Conservation (phyloP, 1,139 yeast species). For the Hemisphaericaspora subhashii region DNA sequence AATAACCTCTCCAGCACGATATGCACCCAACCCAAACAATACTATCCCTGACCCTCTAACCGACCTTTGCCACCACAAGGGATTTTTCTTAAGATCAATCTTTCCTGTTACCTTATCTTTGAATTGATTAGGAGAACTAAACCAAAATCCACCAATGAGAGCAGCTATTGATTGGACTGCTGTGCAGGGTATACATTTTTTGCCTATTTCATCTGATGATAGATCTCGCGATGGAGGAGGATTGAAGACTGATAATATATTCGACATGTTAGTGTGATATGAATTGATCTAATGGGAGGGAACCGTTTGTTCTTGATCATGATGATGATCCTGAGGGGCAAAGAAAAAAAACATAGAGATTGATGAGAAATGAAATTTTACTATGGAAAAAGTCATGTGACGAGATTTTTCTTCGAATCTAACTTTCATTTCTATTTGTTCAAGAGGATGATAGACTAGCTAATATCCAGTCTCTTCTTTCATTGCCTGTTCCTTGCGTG, state of each 20-base stretch:
- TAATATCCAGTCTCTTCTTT: too few species aligned
- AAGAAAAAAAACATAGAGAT: too few species aligned
- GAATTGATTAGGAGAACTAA: constrained; percentile 32
- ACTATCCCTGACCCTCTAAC: constrained; percentile 35
- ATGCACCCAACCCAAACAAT: constrained; percentile 39
- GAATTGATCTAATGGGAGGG: too few species aligned
- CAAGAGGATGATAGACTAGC: too few species aligned
- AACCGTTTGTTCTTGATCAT: too few species aligned
- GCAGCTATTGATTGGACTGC: constrained; percentile 38
- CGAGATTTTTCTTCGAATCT: too few species aligned
- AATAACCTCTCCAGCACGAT: constrained; percentile 35
- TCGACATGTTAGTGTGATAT: too few species aligned
- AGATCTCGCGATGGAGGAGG: constrained; percentile 36
- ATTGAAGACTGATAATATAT: constrained; percentile 38
- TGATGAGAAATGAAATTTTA: too few species aligned
- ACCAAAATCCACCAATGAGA: constrained; percentile 37
- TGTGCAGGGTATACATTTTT: constrained; percentile 42
- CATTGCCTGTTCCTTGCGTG: too few species aligned
- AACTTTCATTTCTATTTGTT: too few species aligned
- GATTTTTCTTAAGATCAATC: constrained; percentile 36
- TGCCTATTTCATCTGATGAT: constrained; percentile 21
- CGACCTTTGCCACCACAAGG: constrained; percentile 43
- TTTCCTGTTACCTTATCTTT: constrained; percentile 30
- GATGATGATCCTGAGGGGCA: too few species aligned
- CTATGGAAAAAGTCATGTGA: too few species aligned